Base-by-base conservation (phyloP, 306 rosid genomes). In the Prunus fruticosa region DNA sequence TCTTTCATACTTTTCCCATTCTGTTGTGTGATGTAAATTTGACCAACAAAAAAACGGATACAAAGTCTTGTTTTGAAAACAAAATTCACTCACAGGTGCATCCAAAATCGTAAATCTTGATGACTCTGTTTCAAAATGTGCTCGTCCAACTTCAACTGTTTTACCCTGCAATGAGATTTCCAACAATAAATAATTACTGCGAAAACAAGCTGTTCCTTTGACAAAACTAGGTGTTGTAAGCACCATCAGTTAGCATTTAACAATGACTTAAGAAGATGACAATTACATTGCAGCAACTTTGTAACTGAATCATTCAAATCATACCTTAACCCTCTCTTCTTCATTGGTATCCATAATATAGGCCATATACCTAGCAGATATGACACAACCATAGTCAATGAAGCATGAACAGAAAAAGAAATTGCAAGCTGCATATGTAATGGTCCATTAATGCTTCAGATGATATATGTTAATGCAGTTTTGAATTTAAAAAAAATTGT, bases 61-160 rank as follows among this genome's bases (percentile, higher is more conserved):
- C 4, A 38, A 30, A 46, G 47, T 25, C 30, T 3, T 60, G 11
- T 47, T 45, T 15, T 61, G 69, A 73, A 73, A 3, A n/a, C 16
- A 7, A 62, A 16, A 76, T 30, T 49, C 73, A 89, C 99, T 86
- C 85, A 96, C 99, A 18, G 98, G 99, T 63, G 99, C 99, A 85
- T 96, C 99, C 87, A 96, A 84, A 82, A 96, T 96, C 2, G 99
- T 96, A 76, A 93, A 96, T 80, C 99, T 85, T 30, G 97, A 75
- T 8, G 88, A 81, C 69, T 93, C 96, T 0, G 99, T 96, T 88
- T 96, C 99, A 85, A 96, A 96, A 86, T 91, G 90, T 15, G 98
- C 99, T 80, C 98, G 87, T 81, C 99, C 99, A 77, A 96, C 99
- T 89, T 96, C 99, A 87, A 96, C 98, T 4, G 98, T 96, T 76